Percentiles rank a stretch among this genome's conserved stretches.
Evolutionary conservation across 352 stramenopile genomes (phyloP).

Genomic region (Phytophthora hibernalis): DNA sequence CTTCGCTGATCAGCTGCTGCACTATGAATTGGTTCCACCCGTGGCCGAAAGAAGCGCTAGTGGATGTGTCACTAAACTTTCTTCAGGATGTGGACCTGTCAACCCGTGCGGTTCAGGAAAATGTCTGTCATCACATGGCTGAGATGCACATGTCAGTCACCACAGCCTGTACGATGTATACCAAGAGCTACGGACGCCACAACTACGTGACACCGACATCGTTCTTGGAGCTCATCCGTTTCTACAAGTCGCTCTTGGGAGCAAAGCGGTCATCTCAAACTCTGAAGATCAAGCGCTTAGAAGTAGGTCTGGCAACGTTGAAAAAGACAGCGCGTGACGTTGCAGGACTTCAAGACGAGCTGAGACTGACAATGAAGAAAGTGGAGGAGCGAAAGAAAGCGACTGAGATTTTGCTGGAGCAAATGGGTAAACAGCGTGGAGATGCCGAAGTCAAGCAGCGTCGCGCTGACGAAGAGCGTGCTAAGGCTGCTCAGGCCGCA

Average conservation of each 20-base stretch:
- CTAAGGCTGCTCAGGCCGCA: conserved; percentile 73
- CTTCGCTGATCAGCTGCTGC: conserved; percentile 73
- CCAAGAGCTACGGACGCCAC: conserved; percentile 73
- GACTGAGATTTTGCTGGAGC: conserved; percentile 88
- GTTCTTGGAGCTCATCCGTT: conserved; percentile 93
- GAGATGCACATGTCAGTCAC: conserved; percentile 93
- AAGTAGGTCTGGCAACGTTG: conserved; percentile 85
- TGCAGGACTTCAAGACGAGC: conserved; percentile 77
- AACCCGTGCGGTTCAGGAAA: conserved; percentile 84
- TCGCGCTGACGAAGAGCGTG: conserved; percentile 78
- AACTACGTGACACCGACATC: conserved; percentile 95
- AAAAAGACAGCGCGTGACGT: conserved; percentile 88
- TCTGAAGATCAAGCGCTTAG: conserved; percentile 80
- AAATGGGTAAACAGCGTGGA: conserved; percentile 90
- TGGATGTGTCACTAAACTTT: conserved; percentile 89
- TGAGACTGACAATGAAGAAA: conserved; percentile 91
- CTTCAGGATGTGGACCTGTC: conserved; percentile 77
- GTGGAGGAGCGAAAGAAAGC: conserved; percentile 92
- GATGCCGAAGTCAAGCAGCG: conserved; percentile 90
- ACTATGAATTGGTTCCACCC: conserved; percentile 92
- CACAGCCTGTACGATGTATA: conserved; percentile 75
- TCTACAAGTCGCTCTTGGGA: conserved; percentile 87
- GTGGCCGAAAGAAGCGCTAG: conserved; percentile 90
- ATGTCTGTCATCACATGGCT: conserved; percentile 93
- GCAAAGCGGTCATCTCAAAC: conserved; percentile 62